Percentiles rank a stretch among this genome's conserved stretches.
Conservation (phyloP, 73 alveolate species). For the Paramecium caudatum region DNA sequence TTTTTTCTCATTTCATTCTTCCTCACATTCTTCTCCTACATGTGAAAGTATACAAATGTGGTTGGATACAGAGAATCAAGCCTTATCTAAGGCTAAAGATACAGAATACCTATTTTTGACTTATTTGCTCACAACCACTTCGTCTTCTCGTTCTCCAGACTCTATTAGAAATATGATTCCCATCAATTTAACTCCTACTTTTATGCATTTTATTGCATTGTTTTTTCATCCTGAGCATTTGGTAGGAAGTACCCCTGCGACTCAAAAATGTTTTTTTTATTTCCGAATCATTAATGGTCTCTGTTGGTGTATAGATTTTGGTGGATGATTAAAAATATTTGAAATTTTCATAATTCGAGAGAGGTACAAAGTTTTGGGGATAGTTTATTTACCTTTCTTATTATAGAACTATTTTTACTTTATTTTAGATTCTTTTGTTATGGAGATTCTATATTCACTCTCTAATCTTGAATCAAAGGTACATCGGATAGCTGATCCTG, state of each 20-base stretch:
- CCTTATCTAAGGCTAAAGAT: neutral
- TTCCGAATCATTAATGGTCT: neutral
- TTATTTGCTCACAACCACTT: neutral
- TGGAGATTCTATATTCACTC: neutral
- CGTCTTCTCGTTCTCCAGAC: neutral
- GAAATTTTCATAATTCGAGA: neutral
- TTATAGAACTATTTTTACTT: neutral
- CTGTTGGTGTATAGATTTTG: neutral
- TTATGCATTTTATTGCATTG: neutral
- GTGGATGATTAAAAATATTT: neutral
- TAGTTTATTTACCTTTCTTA: neutral
- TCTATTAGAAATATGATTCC: neutral
- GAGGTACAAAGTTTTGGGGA: neutral
- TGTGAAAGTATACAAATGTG: neutral
- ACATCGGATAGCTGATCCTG: neutral
- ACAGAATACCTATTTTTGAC: neutral
- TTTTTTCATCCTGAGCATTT: neutral
- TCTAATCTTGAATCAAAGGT: neutral
- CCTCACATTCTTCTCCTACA: neutral
- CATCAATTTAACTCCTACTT: neutral
- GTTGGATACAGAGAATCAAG: conserved; percentile 12
- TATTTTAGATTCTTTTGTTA: neutral
- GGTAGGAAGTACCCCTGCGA: neutral
- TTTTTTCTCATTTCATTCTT: conserved; percentile 39
- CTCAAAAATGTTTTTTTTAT: neutral